phyloP scores from a whole-genome alignment of 2,329 filamentous ascomycete species.

The Colletotrichum agaves region DNA sequence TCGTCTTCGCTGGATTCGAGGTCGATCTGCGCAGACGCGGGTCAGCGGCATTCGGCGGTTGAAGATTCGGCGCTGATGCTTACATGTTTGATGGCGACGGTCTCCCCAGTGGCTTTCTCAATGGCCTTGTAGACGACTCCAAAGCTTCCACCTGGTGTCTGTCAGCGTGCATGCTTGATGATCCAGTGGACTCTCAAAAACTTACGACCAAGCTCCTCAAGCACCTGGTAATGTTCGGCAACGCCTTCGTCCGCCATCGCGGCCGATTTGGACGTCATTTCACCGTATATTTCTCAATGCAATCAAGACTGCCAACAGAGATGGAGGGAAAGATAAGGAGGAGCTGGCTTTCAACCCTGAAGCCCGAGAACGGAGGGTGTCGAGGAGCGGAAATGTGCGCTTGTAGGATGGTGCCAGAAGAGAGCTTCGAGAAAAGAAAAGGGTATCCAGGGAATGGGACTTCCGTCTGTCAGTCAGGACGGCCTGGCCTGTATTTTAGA shows the following conservation, averaged over 20 bases:
- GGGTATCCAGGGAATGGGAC: conserved; percentile 35
- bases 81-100: conserved; percentile 97
- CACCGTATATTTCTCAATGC: conserved; percentile 16
- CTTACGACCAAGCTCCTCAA: conserved; percentile 96
- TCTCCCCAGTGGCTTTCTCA: conserved; percentile 88
- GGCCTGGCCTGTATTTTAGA: conserved; percentile 37
- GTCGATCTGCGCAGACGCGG: conserved; percentile 76
- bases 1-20: conserved; percentile 99
- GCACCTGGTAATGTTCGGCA: conserved; percentile 89
- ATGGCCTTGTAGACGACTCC: conserved; percentile 97
- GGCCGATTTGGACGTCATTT: conserved; percentile 36
- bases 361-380: conserved; percentile 34
- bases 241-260: conserved; percentile 72
- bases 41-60: background rate
- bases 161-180: conserved; percentile 13
- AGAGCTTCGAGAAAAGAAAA: conserved; percentile 36
- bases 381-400: conserved; percentile 23
- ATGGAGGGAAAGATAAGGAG: conserved; percentile 32
- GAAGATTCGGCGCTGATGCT: conserved; percentile 45
- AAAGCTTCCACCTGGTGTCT: conserved; percentile 83
- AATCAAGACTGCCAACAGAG: conserved; percentile 18
- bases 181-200: conserved; percentile 41
- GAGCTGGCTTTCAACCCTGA: conserved; percentile 30
- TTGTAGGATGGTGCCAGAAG: conserved; percentile 22
- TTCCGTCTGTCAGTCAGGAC: conserved; percentile 37